Evolutionary conservation across 2,329 filamentous ascomycete species (phyloP), one percentile per base, ranked within the genome.

Genomic region (Scedosporium boydii): DNA sequence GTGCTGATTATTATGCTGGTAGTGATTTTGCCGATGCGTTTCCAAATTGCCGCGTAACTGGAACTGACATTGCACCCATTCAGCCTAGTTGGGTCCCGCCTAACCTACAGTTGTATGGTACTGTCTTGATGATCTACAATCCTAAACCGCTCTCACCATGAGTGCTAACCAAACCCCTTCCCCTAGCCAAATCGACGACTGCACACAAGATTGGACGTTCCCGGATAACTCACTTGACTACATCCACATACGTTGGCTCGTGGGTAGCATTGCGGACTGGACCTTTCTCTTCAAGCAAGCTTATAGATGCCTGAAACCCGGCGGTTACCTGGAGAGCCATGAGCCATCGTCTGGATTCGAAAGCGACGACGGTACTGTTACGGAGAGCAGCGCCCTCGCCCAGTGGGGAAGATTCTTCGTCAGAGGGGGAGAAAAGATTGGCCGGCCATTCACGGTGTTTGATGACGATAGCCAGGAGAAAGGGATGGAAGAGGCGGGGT

Each of bases 161-260:
- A 38, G 1, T 38, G 10, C 34, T 38, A 14, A 38, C 29, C 1
- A 38, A 38, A 12, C 3, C 4, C 10, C 2, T 38, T 38, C 10
- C 4, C 34, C 34, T 63, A 64, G 68, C 44, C 42, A 86, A 63
- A 80, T 88, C 55, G 86, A 87, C 68, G 83, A 87, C 67, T 79
- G 82, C 42, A 80, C 81, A 66, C 75, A 67, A 18, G 72, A 73
- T 1, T 79, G 76, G 76, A 85, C 74, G 70, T 83, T 75, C 60
- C 74, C 77, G 6, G 71, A 75, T 0, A 70, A 80, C 56, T 75
- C 77, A 56, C 83, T 86, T 68, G 84, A 87, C 71, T 85, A 81
- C 67, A 81, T 88, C 63, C 85, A 87, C 69, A 80, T 82, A 14
- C 79, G 82, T 42, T 78, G 83, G 68, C 74, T 87, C 64, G 73